Percentiles rank a stretch among this genome's conserved stretches.
Conservation (phyloP, 1,139 yeast species). For the Pichia sp. region DNA sequence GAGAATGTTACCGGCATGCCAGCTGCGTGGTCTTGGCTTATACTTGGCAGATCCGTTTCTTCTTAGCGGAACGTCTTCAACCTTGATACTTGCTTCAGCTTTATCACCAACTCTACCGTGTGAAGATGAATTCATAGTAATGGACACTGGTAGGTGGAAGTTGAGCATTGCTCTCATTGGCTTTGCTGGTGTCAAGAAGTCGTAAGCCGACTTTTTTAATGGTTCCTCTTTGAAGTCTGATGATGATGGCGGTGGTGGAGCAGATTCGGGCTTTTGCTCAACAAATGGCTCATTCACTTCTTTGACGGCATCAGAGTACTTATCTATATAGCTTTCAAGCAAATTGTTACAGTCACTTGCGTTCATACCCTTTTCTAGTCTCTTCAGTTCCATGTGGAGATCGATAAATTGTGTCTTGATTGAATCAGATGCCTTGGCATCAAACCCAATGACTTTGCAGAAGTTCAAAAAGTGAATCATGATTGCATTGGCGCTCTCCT, state of each 20-base stretch:
- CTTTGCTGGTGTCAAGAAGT: background rate
- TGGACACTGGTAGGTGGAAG: conserved; percentile 5
- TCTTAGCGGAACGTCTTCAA: conserved; percentile 2
- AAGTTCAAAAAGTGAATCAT: conserved; percentile 9
- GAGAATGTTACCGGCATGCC: conserved; percentile 11
- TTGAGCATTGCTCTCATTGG: conserved; percentile 1
- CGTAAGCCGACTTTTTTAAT: too few species aligned
- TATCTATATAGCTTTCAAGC: conserved; percentile 6
- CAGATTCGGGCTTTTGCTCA: too few species aligned
- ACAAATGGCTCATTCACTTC: too few species aligned
- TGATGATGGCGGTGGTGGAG: too few species aligned
- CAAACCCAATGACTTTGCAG: conserved; percentile 1
- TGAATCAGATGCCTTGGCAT: background rate
- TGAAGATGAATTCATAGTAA: background rate
- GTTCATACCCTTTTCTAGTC: background rate
- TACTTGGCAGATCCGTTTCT: conserved; percentile 4
- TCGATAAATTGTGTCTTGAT: conserved; percentile 5
- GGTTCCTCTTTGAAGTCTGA: too few species aligned
- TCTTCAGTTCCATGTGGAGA: conserved; percentile 3
- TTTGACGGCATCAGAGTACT: too few species aligned
- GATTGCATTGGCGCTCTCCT: conserved; percentile 5
- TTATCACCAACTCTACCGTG: too few species aligned
- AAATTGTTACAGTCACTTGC: conserved; percentile 3
- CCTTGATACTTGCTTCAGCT: background rate
- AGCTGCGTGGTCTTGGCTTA: conserved; percentile 11